Percentiles rank a stretch among this genome's conserved stretches.
Evolutionary conservation across 192 early-diverging fungal species (phyloP).

Genomic region (Haplosporangium gracile): DNA sequence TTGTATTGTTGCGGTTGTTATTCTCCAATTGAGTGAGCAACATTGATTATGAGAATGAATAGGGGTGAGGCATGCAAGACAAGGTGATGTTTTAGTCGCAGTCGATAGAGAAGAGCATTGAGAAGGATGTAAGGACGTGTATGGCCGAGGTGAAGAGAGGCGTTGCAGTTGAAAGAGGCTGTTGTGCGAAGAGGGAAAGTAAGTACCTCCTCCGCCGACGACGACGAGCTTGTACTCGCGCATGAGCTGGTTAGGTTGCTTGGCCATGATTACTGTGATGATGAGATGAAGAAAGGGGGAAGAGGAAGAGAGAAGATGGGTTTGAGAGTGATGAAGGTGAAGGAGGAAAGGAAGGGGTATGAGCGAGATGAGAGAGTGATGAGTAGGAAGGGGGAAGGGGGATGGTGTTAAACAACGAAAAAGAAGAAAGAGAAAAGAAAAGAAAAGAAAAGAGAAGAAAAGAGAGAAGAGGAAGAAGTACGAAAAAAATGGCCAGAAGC

Average conservation of each 20-base stretch:
- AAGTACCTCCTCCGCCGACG: conserved; percentile 80
- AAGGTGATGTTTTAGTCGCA: too few relatives aligned
- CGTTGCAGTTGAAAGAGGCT: not conserved
- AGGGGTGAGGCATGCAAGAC: too few relatives aligned
- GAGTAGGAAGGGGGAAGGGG: not conserved
- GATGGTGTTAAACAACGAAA: conserved; percentile 8
- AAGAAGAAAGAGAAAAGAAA: not conserved
- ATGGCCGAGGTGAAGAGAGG: not conserved
- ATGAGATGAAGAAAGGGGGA: not conserved
- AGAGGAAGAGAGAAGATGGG: not conserved
- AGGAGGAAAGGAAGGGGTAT: not conserved
- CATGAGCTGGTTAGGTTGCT: conserved; percentile 47
- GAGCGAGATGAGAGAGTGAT: not conserved
- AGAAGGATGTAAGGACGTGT: not conserved
- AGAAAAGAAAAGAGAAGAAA: not conserved
- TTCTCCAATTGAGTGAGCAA: too few relatives aligned
- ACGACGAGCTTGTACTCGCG: conserved; percentile 80
- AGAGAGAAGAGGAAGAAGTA: not conserved
- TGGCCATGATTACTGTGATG: conserved; percentile 11
- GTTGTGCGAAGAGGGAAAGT: not conserved
- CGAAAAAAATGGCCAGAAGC: not conserved
- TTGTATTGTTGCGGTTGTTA: too few relatives aligned
- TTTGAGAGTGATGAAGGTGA: not conserved
- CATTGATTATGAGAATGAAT: too few relatives aligned
- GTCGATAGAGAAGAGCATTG: too few relatives aligned